Conservation (phyloP, 257 asterid genomes). For the Solanum sejunctum region DNA sequence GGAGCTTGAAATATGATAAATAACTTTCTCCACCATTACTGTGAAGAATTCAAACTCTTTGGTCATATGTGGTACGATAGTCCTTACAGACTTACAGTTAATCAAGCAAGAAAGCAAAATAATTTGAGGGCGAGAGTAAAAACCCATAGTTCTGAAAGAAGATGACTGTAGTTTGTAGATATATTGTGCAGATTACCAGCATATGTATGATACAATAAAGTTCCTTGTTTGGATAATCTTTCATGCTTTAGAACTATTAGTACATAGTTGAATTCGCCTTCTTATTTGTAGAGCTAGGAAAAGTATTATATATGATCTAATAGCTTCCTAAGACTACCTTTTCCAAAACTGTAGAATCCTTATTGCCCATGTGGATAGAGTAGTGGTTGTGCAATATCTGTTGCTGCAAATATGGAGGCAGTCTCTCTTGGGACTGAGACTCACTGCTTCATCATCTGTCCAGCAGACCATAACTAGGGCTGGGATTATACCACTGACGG, state of each 20-base stretch:
- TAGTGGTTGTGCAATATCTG: constrained; percentile 64
- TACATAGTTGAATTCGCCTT: background rate
- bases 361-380: constrained; percentile 60
- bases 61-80: background rate
- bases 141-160: background rate
- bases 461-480: constrained; percentile 38
- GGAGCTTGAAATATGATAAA: no score
- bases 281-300: background rate
- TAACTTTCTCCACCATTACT: no score
- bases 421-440: constrained; percentile 62
- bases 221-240: background rate
- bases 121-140: background rate
- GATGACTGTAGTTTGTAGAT: background rate
- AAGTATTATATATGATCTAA: background rate
- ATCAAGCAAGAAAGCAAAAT: background rate
- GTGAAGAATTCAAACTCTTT: background rate
- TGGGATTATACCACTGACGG: constrained; percentile 61
- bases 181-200: background rate
- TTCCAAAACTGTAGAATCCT: constrained; percentile 38
- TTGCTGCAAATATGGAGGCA: constrained; percentile 48
- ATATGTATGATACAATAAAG: background rate
- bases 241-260: background rate
- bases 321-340: background rate
- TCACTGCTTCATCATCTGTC: constrained; percentile 55
- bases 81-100: background rate